Evolutionary conservation across 1,284 basidiomycete species (phyloP).

Genomic region (Athelia sp.): DNA sequence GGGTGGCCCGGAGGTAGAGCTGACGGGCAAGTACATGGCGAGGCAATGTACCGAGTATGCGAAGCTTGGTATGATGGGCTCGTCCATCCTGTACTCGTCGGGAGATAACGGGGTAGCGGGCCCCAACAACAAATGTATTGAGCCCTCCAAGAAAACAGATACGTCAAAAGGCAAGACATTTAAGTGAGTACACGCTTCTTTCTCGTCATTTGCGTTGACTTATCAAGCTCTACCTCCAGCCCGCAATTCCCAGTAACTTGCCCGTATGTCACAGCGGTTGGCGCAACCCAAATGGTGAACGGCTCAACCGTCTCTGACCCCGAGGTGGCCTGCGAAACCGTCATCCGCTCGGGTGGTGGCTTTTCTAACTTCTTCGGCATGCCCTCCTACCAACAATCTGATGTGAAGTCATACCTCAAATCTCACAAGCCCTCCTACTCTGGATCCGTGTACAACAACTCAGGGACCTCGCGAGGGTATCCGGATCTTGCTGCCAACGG

Average conservation of each 20-base stretch:
- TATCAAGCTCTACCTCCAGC: constrained; percentile 20
- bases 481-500: not conserved
- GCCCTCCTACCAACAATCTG: constrained; percentile 22
- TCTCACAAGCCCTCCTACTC: constrained; percentile 16
- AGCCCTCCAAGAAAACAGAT: constrained; percentile 12
- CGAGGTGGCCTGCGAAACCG: not conserved
- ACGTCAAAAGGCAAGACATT: not conserved
- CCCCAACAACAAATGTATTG: constrained; percentile 27
- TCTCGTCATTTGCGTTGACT: constrained; percentile 7
- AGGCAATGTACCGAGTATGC: constrained; percentile 56
- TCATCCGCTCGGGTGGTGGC: constrained; percentile 6
- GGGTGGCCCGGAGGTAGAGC: constrained; percentile 40
- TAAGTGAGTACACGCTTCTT: not conserved
- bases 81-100: constrained; percentile 33
- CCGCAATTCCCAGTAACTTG: constrained; percentile 34
- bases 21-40: constrained; percentile 38
- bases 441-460: constrained; percentile 17
- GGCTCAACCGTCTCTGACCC: constrained; percentile 13
- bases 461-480: constrained; percentile 7
- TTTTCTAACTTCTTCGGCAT: constrained; percentile 26
- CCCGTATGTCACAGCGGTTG: constrained; percentile 34
- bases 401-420: constrained; percentile 7
- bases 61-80: constrained; percentile 38
- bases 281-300: constrained; percentile 30
- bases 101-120: constrained; percentile 38